These are phyloP conservation scores for Euphorbia schlechtendalii DNA, from an alignment of 441 rosid genomes.

Conservation along the genomic window DNA sequence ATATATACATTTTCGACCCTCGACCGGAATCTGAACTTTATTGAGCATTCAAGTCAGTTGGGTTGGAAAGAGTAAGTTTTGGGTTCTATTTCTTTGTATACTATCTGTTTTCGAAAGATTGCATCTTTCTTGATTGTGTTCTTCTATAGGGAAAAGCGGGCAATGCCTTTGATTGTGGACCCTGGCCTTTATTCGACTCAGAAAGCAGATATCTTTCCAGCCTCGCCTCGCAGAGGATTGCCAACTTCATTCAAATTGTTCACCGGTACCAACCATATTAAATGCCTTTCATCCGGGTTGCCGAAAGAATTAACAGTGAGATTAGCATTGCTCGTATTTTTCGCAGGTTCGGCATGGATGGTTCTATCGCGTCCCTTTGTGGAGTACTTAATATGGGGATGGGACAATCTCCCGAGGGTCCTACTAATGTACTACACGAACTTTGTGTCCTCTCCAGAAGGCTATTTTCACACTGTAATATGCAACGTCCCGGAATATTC, in stretches of 20 bases:
- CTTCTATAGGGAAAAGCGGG: constrained; percentile 72
- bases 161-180: constrained; percentile 89
- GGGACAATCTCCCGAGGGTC: constrained; percentile 90
- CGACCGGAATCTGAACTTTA: constrained; percentile 72
- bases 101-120: constrained; percentile 17
- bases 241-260: constrained; percentile 83
- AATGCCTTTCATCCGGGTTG: too few relatives aligned
- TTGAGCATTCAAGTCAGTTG: constrained; percentile 74
- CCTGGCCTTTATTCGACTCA: constrained; percentile 74
- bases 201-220: constrained; percentile 72
- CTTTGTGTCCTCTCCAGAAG: constrained; percentile 92
- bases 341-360: constrained; percentile 98
- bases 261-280: too few relatives aligned
- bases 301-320: too few relatives aligned
- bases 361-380: constrained; percentile 72
- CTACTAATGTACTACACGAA: constrained; percentile 89
- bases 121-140: constrained; percentile 18
- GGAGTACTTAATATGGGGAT: constrained; percentile 90
- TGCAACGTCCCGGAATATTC: constrained; percentile 83
- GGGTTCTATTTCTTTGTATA: too few relatives aligned
- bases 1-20: constrained; percentile 56
- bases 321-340: neutral
- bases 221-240: constrained; percentile 64
- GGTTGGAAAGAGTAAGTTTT: constrained; percentile 97
- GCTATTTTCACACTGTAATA: constrained; percentile 91